A percentile compares a stretch with the other conserved stretches of the same genome.
Conservation (phyloP, 140 eudicot genomes). For the Oenanthe javanica region DNA sequence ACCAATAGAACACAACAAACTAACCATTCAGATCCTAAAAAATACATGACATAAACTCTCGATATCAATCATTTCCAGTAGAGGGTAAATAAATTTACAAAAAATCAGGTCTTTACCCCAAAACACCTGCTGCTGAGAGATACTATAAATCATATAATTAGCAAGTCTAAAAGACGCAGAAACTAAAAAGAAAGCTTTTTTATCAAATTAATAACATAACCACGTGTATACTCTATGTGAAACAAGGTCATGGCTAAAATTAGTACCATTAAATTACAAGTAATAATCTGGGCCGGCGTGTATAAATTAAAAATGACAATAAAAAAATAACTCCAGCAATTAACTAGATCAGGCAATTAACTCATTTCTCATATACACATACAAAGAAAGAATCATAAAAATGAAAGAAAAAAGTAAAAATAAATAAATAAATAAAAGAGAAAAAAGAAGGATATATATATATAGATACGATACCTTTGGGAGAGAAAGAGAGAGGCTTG, state of each 20-base stretch:
- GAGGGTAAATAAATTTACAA: background rate
- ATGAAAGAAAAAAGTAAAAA: background rate
- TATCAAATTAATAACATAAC: background rate
- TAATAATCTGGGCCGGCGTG: too few species aligned
- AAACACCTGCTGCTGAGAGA: too few species aligned
- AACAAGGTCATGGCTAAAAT: background rate
- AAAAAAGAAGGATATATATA: too few species aligned
- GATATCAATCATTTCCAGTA: background rate
- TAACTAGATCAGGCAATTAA: background rate
- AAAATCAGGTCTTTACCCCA: background rate
- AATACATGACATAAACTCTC: background rate
- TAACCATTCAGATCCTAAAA: background rate
- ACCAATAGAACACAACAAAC: background rate
- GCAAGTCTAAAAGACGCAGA: too few species aligned
- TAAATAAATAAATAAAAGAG: too few species aligned
- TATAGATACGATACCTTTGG: slow-evolving; percentile 4
- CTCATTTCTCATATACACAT: background rate
- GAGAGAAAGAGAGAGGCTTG: slow-evolving; percentile 47
- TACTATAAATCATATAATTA: too few species aligned
- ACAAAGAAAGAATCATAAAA: background rate
- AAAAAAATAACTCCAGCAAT: background rate
- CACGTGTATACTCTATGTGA: background rate
- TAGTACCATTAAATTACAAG: background rate
- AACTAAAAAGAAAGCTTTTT: too few species aligned
- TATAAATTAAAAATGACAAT: too few species aligned